Evolutionary conservation across 2,329 filamentous ascomycete genomes (phyloP), one percentile per base, ranked within the genome.

Genomic region (Cercospora zeae-maydis): DNA sequence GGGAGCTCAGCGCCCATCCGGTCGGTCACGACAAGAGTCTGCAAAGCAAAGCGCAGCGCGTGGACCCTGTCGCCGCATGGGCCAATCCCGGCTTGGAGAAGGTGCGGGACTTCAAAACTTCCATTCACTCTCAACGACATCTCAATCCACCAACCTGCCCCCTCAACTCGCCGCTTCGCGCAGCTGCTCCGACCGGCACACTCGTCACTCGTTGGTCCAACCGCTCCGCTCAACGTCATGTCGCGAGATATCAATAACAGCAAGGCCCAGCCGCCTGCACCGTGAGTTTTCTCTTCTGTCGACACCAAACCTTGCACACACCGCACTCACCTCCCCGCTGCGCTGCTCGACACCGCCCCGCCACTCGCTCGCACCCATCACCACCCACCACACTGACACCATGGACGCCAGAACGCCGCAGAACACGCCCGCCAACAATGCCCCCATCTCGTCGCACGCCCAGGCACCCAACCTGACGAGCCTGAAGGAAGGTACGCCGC

Each of bases 381-480:
- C 34, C 56, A 57, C 19, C 24, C 16, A 64, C 39, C 16, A 21
- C 21, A 45, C 77, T 71, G 69, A 77, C 65, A 71, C 19, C 42
- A 70, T 71, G 66, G 64, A 72, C 58, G 70, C 76, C 79, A 98
- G 95, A 75, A 99, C 95, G 75, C 95, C 95, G 75, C 95, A 99
- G 82, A 99, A 99, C 83, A 99, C 95, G 61, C 95, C 95, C 71
- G 90, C 92, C 70, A 92, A 88, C 81, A 93, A 93, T 82, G 95
- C 96, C 71, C 95, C 95, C 69, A 98, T 99, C 80, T 96, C 93
- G 59, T 98, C 93, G 67, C 93, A 95, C 80, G 95, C 96, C 72
- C 92, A 96, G 81, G 92, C 96, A 81, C 95, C 95, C 67, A 91
- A 90, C 70, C 89, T 99, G 67, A 83, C 91, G 70, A 97, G 92